Conservation (phyloP, 768 basidiomycete genomes). For the Tephrocybe sp. region DNA sequence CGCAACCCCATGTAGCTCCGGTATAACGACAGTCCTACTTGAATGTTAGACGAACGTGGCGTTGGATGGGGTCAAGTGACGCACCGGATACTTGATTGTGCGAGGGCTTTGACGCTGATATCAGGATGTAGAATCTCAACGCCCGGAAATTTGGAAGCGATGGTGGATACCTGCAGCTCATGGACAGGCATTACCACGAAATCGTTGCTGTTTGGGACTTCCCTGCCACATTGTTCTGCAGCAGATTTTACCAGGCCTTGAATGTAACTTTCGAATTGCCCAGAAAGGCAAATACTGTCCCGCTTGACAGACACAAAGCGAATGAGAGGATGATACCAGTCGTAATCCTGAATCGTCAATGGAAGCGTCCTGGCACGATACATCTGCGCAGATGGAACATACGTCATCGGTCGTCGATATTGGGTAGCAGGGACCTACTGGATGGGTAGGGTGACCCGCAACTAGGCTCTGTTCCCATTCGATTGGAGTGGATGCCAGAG, state of each 20-base stretch:
- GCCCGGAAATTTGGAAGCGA: conserved; percentile 41
- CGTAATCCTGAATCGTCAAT: conserved; percentile 33
- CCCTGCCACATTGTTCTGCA: conserved; percentile 25
- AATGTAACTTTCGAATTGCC: conserved; percentile 40
- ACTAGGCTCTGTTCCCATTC: conserved; percentile 60
- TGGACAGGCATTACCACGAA: conserved; percentile 48
- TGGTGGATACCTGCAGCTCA: conserved; percentile 48
- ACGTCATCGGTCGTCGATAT: not conserved
- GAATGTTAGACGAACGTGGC: conserved; percentile 3
- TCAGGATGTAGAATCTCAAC: conserved; percentile 39
- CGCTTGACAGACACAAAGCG: conserved; percentile 44
- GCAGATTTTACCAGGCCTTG: conserved; percentile 31
- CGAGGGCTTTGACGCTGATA: conserved; percentile 39
- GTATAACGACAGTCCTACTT: conserved; percentile 44
- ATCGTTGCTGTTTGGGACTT: conserved; percentile 23
- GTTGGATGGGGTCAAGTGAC: conserved; percentile 11
- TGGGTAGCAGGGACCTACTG: conserved; percentile 30
- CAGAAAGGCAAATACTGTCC: conserved; percentile 35
- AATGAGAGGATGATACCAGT: conserved; percentile 54
- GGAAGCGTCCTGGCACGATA: conserved; percentile 48
- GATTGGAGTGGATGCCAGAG: conserved; percentile 38
- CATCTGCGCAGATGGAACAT: conserved; percentile 37
- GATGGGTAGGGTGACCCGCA: conserved; percentile 59
- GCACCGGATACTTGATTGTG: conserved; percentile 55
- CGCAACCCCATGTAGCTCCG: conserved; percentile 42